These are phyloP conservation scores for Xylaria arbuscula DNA, from an alignment of 2,329 filamentous ascomycete genomes.

Conservation along the genomic window DNA sequence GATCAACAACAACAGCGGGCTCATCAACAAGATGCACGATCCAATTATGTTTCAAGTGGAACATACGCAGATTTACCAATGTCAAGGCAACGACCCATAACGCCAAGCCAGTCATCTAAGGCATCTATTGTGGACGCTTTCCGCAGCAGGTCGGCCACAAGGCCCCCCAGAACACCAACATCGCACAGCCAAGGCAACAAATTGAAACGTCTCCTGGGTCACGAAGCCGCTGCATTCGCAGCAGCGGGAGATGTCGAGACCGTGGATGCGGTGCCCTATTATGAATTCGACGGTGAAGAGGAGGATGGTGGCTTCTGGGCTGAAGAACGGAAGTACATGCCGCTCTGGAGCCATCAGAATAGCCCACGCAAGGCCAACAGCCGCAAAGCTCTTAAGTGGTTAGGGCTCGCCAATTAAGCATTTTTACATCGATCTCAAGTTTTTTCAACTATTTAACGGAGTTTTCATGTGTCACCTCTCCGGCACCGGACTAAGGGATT, in stretches of 20 bases:
- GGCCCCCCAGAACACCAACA: constrained; percentile 38
- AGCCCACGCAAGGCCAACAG: constrained; percentile 56
- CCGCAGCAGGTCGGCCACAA: constrained; percentile 36
- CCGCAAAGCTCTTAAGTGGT: constrained; percentile 65
- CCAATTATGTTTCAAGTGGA: constrained; percentile 36
- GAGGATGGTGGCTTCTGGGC: constrained; percentile 55
- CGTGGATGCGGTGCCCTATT: constrained; percentile 31
- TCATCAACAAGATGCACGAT: neutral
- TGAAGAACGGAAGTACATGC: constrained; percentile 65
- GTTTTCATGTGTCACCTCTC: neutral
- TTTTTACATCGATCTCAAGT: neutral
- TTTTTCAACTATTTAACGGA: neutral
- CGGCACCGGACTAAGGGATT: neutral
- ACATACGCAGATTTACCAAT: constrained; percentile 31
- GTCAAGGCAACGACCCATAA: constrained; percentile 38
- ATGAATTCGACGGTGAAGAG: constrained; percentile 51
- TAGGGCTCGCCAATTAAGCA: constrained; percentile 55
- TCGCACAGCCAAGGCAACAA: constrained; percentile 49
- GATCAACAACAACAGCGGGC: constrained; percentile 16
- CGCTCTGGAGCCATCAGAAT: constrained; percentile 53
- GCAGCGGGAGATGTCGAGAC: neutral
- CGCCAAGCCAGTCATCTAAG: constrained; percentile 43
- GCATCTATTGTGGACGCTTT: constrained; percentile 49
- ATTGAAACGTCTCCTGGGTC: constrained; percentile 44
- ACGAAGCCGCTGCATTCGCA: constrained; percentile 27